Evolutionary conservation across 2,329 filamentous ascomycete genomes (phyloP).

Genomic region (Ophiostoma sp.): DNA sequence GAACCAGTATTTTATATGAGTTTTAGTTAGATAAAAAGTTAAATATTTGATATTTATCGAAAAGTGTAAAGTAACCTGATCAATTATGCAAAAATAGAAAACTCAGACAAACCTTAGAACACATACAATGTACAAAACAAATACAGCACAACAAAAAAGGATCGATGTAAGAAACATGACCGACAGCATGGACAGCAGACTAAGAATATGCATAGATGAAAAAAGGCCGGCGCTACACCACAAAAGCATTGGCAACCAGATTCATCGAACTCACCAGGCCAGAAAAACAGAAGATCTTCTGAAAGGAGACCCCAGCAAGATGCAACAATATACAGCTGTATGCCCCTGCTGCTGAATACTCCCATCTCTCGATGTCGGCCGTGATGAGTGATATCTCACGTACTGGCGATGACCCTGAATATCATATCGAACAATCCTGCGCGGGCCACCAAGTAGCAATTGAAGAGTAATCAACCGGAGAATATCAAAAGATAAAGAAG

Average conservation of each 20-base stretch:
- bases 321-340: background rate
- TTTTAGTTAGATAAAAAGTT: too few species aligned
- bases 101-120: too few species aligned
- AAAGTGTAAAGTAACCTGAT: too few species aligned
- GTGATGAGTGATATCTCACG: background rate
- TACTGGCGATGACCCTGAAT: slow-evolving; percentile 1
- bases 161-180: background rate
- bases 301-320: background rate
- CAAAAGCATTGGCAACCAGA: too few species aligned
- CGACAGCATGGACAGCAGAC: background rate
- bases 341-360: background rate
- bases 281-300: too few species aligned
- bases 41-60: too few species aligned
- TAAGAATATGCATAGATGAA: background rate
- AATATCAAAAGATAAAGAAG: background rate
- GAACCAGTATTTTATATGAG: too few species aligned
- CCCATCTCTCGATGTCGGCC: background rate
- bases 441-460: slow-evolving; percentile 1
- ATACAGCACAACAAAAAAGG: background rate
- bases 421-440: background rate
- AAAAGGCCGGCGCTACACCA: background rate
- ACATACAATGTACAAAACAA: background rate
- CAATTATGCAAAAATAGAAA: too few species aligned
- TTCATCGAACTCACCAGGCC: too few species aligned
- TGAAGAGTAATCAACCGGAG: background rate